A percentile compares a stretch with the other conserved stretches of the same genome.
phyloP scores from a whole-genome alignment of 2,329 filamentous ascomycete species.

The Parafenestella ontariensis region DNA sequence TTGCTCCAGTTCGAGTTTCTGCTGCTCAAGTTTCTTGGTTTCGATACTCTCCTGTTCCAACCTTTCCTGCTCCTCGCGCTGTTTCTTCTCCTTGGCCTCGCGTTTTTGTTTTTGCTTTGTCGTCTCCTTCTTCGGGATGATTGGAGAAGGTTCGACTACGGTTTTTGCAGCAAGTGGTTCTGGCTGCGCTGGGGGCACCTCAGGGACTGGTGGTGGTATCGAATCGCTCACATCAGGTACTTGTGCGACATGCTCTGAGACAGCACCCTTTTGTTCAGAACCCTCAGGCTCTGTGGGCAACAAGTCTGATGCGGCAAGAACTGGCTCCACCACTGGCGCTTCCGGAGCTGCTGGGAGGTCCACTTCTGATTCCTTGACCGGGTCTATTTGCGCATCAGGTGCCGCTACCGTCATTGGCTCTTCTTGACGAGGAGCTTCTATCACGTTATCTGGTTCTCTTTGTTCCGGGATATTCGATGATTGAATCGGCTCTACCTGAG shows the following conservation, averaged over 20 bases:
- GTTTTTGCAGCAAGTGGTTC: not conserved
- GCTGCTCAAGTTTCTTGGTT: not conserved
- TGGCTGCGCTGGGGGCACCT: not conserved
- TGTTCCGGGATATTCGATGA: not conserved
- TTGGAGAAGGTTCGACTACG: not conserved
- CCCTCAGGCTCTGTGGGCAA: not conserved
- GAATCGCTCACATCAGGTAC: not conserved
- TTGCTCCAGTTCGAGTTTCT: not conserved
- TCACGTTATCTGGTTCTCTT: not conserved
- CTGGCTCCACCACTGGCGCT: not conserved
- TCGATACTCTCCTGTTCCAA: not conserved
- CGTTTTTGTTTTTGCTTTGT: slow-evolving; percentile 4
- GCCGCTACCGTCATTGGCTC: slow-evolving; percentile 3
- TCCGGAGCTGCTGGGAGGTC: slow-evolving; percentile 1
- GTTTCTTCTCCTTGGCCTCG: slow-evolving; percentile 4
- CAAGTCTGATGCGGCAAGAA: not conserved
- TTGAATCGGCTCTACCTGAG: not conserved
- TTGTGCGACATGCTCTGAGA: not conserved
- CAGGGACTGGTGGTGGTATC: not conserved
- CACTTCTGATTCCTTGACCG: not conserved
- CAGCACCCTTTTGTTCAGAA: not conserved
- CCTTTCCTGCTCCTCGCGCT: not conserved
- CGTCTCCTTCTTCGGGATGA: slow-evolving; percentile 1
- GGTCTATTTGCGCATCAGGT: not conserved
- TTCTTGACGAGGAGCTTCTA: not conserved